Percentiles rank a stretch among this genome's conserved stretches.
These are phyloP conservation scores for Lactifluus piperatus DNA, from an alignment of 768 basidiomycete species.

Conservation along the genomic window DNA sequence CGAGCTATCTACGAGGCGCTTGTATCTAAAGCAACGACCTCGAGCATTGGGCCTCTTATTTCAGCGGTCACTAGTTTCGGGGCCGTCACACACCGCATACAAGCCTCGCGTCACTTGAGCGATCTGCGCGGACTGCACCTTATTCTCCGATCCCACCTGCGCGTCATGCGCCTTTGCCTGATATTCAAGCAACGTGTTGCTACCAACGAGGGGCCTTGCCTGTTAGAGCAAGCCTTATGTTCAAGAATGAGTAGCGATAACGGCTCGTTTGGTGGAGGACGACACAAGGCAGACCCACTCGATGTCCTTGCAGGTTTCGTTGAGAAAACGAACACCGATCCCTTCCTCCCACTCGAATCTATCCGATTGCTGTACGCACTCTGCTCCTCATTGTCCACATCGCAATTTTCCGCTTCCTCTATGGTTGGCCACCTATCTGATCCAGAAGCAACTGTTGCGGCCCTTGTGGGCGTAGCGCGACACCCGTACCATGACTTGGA, in stretches of 20 bases:
- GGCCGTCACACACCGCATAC: conserved; percentile 50
- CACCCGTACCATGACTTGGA: conserved; percentile 73
- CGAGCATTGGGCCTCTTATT: conserved; percentile 75
- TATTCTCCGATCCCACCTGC: conserved; percentile 60
- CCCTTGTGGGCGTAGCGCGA: conserved; percentile 61
- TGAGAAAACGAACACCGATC: conserved; percentile 53
- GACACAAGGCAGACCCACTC: conserved; percentile 56
- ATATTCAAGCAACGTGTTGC: conserved; percentile 47
- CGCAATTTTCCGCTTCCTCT: conserved; percentile 56
- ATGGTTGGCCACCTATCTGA: conserved; percentile 73
- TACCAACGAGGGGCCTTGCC: conserved; percentile 29
- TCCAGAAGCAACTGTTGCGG: conserved; percentile 59
- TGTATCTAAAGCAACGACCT: conserved; percentile 64
- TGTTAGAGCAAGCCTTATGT: conserved; percentile 73
- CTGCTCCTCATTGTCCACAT: conserved; percentile 52
- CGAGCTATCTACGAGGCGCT: conserved; percentile 62
- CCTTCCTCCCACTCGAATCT: conserved; percentile 54
- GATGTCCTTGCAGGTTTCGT: conserved; percentile 66
- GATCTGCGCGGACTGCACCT: conserved; percentile 63
- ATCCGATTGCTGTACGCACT: conserved; percentile 59
- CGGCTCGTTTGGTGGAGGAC: conserved; percentile 34
- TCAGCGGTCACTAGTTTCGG: conserved; percentile 56
- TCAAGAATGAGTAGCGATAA: conserved; percentile 47
- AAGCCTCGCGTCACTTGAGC: conserved; percentile 52
- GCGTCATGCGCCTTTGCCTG: conserved; percentile 52